These are phyloP conservation scores for Otatea glauca DNA, from an alignment of 176 grass and related monocot species.

Conservation along the genomic window DNA sequence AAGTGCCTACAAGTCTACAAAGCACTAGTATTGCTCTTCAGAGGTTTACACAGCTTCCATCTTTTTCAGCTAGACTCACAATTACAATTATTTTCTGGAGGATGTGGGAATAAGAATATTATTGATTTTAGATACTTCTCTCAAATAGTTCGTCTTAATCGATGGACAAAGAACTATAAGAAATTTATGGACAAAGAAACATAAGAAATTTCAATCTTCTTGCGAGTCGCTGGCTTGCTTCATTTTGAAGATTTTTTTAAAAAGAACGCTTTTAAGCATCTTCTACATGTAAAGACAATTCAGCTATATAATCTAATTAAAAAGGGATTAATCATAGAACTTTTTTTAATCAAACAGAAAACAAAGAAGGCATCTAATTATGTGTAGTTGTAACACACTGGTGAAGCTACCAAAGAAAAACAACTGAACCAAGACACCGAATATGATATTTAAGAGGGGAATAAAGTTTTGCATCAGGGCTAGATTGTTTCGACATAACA, in stretches of 20 bases:
- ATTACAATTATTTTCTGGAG: not conserved
- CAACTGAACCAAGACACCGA: not conserved
- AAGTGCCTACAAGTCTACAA: not conserved
- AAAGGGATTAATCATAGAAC: not conserved
- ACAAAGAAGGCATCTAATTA: not conserved
- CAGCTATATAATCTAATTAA: not conserved
- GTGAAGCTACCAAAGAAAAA: not conserved
- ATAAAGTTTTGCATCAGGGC: slow-evolving; percentile 19
- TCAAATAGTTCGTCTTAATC: not conserved
- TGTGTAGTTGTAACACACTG: not conserved
- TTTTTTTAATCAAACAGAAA: not conserved
- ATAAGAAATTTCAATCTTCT: not conserved
- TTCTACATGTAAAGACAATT: not conserved
- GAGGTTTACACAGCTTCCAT: not conserved
- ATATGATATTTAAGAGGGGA: not conserved
- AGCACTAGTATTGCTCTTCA: not conserved
- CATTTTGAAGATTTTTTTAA: too few relatives aligned
- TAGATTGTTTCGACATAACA: slow-evolving; percentile 30
- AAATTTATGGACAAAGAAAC: not conserved
- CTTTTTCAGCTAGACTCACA: not conserved
- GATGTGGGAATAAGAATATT: not conserved
- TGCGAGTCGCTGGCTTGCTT: not conserved
- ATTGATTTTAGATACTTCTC: too few relatives aligned
- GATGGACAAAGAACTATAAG: not conserved
- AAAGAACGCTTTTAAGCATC: not conserved